Evolutionary conservation across 805 yeast species (phyloP).

Genomic region (Kregervanrija fluxuum): DNA sequence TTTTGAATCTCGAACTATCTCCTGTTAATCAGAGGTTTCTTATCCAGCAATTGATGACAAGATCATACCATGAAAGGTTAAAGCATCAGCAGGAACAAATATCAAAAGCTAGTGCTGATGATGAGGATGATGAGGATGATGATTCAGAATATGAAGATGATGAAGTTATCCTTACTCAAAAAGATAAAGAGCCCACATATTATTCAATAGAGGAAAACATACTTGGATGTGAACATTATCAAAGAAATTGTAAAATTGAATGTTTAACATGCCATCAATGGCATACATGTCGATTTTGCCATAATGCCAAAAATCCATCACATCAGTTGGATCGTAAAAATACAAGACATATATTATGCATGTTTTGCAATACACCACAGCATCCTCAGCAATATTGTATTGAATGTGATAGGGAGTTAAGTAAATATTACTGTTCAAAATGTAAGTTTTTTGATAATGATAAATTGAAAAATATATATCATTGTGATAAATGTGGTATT

Average conservation of each 20-base stretch:
- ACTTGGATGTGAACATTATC: conserved; percentile 80
- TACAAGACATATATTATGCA: conserved; percentile 69
- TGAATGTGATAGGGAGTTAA: conserved; percentile 59
- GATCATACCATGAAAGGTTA: conserved; percentile 48
- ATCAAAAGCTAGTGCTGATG: background rate
- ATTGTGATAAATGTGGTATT: conserved; percentile 88
- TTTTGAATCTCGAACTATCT: conserved; percentile 32
- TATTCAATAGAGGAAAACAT: conserved; percentile 35
- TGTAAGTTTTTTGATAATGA: conserved; percentile 85
- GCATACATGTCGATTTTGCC: conserved; percentile 82
- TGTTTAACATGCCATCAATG: conserved; percentile 70
- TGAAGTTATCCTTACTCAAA: conserved; percentile 37
- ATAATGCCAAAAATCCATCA: conserved; percentile 47
- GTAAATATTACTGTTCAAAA: conserved; percentile 67
- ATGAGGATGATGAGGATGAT: conserved; percentile 13
- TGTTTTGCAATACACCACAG: conserved; percentile 74
- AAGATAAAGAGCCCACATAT: conserved; percentile 43
- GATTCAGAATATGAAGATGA: conserved; percentile 20
- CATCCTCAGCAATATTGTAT: conserved; percentile 62
- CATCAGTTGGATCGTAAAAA: conserved; percentile 56
- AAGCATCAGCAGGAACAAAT: conserved; percentile 13
- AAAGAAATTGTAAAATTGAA: conserved; percentile 74
- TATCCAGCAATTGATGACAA: conserved; percentile 63
- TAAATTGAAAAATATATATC: conserved; percentile 72
- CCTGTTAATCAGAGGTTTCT: conserved; percentile 41